Base-by-base conservation (phyloP, 148 eudicot species). In the Tetragonia tetragonoides region DNA sequence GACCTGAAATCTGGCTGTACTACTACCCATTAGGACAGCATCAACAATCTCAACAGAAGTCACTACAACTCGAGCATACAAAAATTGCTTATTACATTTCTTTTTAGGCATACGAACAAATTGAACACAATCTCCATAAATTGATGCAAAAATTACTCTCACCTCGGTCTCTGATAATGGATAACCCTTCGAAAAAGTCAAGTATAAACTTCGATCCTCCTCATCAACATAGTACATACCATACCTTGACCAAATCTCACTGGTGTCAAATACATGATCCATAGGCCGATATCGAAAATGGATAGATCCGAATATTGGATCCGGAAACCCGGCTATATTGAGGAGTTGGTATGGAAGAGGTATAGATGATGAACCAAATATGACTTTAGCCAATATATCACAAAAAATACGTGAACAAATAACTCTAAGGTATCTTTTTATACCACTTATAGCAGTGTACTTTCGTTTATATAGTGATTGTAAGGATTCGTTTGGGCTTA, bases 41-140 rank as follows among this genome's bases (percentile, higher is more conserved):
- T 84, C 86, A 3, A 84, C 14, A 0, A 44, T 73, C 38, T 68
- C 42, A 41, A 77, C 73, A 42, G n/a, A 8, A 16, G 62, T 76
- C 12, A 84, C 40, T 14, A 68, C 79, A 63, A 84, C 62, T 44
- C 76, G 49, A 51, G 82, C 85, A 65, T 38, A 83, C 61, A 83
- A 57, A 0, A 64, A 23, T 28, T 70, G 75, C 9, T 70, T 60
- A 49, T 17, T 3, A 7, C 66, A 17, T 1, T 42, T 14, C 0
- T 39, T 24, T 3, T 38, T n/a, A 6, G 39, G 28, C 66, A 78
- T 74, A 21, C 47, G 12, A 40, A 82, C 47, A 8, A 16, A 2
- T 20, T 83, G 78, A 10, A 83, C 76, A 68, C 85, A 78, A 42
- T 83, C 82, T 37, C 82, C 82, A 70, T 41, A 83, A 5, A 38